A percentile compares a stretch with the other conserved stretches of the same genome.
Evolutionary conservation across 176 grass and related monocot genomes (phyloP).

Genomic region (Ampelocalamus luodianensis): DNA sequence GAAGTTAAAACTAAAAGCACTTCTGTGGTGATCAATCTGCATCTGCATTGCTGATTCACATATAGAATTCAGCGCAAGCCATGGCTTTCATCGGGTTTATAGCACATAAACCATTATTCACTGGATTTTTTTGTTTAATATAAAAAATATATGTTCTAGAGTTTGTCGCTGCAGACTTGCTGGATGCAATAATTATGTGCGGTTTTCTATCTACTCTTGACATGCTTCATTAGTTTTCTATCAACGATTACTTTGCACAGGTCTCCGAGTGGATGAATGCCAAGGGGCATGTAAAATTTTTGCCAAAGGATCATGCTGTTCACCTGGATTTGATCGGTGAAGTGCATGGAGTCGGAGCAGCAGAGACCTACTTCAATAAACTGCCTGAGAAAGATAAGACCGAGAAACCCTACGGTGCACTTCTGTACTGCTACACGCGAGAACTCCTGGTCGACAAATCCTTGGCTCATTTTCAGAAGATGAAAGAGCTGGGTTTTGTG

Average conservation of each 20-base stretch:
- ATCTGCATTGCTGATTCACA: neutral
- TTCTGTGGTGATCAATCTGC: neutral
- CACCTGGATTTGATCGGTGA: slow-evolving; percentile 82
- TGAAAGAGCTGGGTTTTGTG: slow-evolving; percentile 69
- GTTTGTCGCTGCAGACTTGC: neutral
- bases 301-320: slow-evolving; percentile 69
- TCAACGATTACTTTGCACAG: slow-evolving; percentile 41
- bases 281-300: slow-evolving; percentile 59
- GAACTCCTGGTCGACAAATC: slow-evolving; percentile 59
- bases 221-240: slow-evolving; percentile 21
- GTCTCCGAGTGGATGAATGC: slow-evolving; percentile 87
- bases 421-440: slow-evolving; percentile 83
- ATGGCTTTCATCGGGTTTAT: neutral
- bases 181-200: neutral
- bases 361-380: slow-evolving; percentile 75
- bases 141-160: neutral
- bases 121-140: no score
- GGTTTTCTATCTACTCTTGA: neutral
- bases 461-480: slow-evolving; percentile 77
- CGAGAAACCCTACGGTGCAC: slow-evolving; percentile 72
- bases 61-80: neutral
- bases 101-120: neutral
- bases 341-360: slow-evolving; percentile 56
- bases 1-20: neutral
- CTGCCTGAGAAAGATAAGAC: slow-evolving; percentile 66